Base-by-base conservation (phyloP, 2,329 filamentous ascomycete genomes). In the Xylaria sp. region DNA sequence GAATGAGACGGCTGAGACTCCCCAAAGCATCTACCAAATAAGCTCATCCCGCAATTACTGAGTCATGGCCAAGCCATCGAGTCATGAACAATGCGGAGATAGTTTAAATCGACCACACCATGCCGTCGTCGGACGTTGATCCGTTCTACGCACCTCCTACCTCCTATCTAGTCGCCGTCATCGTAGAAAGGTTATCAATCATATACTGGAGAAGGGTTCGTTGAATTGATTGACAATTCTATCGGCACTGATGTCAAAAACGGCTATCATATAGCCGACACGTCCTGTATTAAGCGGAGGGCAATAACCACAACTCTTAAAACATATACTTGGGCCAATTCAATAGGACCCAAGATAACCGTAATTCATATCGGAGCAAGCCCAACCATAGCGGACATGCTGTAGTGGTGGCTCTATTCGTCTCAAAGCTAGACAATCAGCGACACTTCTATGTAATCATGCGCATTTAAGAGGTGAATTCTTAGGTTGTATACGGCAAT, bases 51-150 rank as follows among this genome's bases (percentile, higher is more conserved):
- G 23, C 56, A 60, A 58, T 48, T 32, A 43, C 12, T 45, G 66
- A 68, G 56, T 68, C 66, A 52, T 58, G 52, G 25, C 28, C 28
- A 32, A 7, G 2, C 13, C 30, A 4, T 20, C 58, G 63, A 68
- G 62, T 68, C 63, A 65, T 62, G 36, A 41, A 30, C 50, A 34
- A 48, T 20, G 45, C 30, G 9, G 52, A 20, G 45, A 13, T 18
- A 55, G 43, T 45, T 53, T 28, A 39, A 68, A 62, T 39, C 20
- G 34, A 41, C 46, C 41, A 53, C 52, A 62, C 39, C 30, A 62
- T 58, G 18, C 30, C 58, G 58, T 62, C 62, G 62, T 65, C 32
- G 1, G 18, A 65, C 28, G 10, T 41, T 36, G 15, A 32, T 23
- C 5, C 23, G 32, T 32, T 8, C 18, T 18, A 18, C 48, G 12